Evolutionary conservation across 164 flowering plant genomes (phyloP), one percentile per base, ranked within the genome.

Genomic region (Piper betle): DNA sequence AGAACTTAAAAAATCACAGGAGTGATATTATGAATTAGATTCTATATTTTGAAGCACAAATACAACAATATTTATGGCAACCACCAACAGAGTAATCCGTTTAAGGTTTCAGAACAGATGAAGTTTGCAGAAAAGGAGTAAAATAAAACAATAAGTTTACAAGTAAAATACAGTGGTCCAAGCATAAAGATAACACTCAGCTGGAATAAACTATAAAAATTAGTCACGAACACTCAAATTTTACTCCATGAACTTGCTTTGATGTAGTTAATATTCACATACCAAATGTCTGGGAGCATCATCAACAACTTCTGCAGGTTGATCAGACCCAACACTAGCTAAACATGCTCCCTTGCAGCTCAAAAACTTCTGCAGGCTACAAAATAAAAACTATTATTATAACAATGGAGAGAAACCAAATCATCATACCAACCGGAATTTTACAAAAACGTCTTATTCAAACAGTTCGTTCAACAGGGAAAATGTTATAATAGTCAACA

Each of bases 271-370:
- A 16, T 17, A 16, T 6, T 5, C 20, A 16, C 5, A 52, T 85
- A 84, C 98, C 94, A 86, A 69, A 73, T 86, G 68, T 68, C 63
- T 80, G 7, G 98, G 98, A 50, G 98, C 98, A 72, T 87, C 91
- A 62, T 83, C 88, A 66, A 78, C 94, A 60, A 93, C 99, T 83
- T 90, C 94, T 58, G 99, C 97, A 63, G 99, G 98, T 68, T 93
- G 98, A 77, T 93, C 97, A 60, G 88, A 64, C 68, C 98, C 98
- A 46, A 81, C 68, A 77, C 97, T 93, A 39, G 87, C 82, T 67
- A 89, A 71, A 69, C 98, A 93, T 15, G 74, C 81, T 62, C 90
- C 94, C 75, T 79, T 87, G 82, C 98, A 93, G 67, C 75, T 82
- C 85, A 93, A 69, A 68, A 83, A 82, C 72, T 85, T 89, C 77